Conservation (phyloP, 768 basidiomycete species). For the Lactifluus piperatus region DNA sequence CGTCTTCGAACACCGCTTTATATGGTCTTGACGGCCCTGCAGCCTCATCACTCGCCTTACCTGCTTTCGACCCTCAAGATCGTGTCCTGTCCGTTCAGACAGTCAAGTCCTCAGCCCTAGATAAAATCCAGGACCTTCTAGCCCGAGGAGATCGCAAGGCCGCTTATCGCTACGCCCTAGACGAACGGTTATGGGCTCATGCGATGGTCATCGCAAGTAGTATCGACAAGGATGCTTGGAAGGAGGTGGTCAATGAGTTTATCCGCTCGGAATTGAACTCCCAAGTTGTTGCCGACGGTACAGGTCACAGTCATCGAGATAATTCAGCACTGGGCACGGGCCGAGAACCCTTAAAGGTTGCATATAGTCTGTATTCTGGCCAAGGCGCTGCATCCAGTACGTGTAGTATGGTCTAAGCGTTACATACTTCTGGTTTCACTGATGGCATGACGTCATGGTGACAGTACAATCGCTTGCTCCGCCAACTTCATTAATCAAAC, state of each 20-base stretch:
- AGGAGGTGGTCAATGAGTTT: slow-evolving; percentile 83
- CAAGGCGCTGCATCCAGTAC: slow-evolving; percentile 70
- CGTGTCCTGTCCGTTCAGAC: slow-evolving; percentile 48
- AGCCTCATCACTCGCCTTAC: slow-evolving; percentile 10
- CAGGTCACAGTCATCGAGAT: slow-evolving; percentile 18
- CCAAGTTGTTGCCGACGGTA: slow-evolving; percentile 25
- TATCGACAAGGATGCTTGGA: slow-evolving; percentile 90
- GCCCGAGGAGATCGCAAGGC: slow-evolving; percentile 76
- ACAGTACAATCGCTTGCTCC: slow-evolving; percentile 9
- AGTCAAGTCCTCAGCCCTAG: slow-evolving; percentile 54
- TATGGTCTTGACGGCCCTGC: slow-evolving; percentile 14
- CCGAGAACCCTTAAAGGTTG: slow-evolving; percentile 65
- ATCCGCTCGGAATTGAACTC: slow-evolving; percentile 62
- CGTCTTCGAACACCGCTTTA: slow-evolving; percentile 2
- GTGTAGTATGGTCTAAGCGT: slow-evolving; percentile 21
- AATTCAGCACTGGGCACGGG: slow-evolving; percentile 33
- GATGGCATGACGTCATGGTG: background rate
- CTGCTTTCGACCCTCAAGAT: slow-evolving; percentile 33
- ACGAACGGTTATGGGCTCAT: slow-evolving; percentile 90
- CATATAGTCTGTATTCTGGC: slow-evolving; percentile 79
- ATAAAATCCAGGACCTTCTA: slow-evolving; percentile 72
- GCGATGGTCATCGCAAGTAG: slow-evolving; percentile 92
- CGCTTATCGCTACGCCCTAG: slow-evolving; percentile 83
- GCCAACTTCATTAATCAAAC: slow-evolving; percentile 10
- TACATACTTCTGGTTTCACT: background rate